Evolutionary conservation across 352 stramenopile species (phyloP), one percentile per base, ranked within the genome.

Genomic region (Pythium sukuiense): DNA sequence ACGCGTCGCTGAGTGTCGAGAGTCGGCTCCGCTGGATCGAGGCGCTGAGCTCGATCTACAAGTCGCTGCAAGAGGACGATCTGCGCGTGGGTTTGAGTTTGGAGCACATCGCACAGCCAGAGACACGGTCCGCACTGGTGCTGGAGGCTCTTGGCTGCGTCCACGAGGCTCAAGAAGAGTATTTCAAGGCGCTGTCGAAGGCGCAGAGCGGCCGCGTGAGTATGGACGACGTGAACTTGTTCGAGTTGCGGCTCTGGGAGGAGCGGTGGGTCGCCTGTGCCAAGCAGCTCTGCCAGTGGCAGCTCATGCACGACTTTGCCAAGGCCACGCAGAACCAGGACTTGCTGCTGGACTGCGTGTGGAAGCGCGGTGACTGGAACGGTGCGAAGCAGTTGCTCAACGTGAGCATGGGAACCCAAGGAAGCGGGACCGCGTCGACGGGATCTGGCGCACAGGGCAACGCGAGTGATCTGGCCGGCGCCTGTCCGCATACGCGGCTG

Each of bases 271-370:
- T 98, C 35, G 92, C 87, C 2, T 97, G 88, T 65, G 89, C 89
- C 1, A 92, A 96, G 74, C 87, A 98, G 58, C 69, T 98, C 35
- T 96, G 88, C 24, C 89, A 98, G 67, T 98, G 93, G 93, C 84
- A 93, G 61, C 77, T 97, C 8, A 92, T 98, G 84, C 89, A 95
- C 66, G 88, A 97, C 55, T 98, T 97, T 72, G 90, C 89, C 12
- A 94, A 95, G 63, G 81, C 88, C 35, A 96, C 92, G 33, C 85
- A 97, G 59, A 96, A 98, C 74, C 90, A 96, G 43, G 89, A 97
- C 26, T 74, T 98, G 50, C 67, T 97, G 49, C 68, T 97, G n/a
- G 93, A 98, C 63, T 97, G 90, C 49, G 89, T 89, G 18, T 97
- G 88, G 89, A 98, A 98, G 76, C 85, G 88, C 18, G 87, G 85